A percentile compares a stretch with the other conserved stretches of the same genome.
phyloP scores from a whole-genome alignment of 164 flowering plant genomes.

The Brasenia schreberi region DNA sequence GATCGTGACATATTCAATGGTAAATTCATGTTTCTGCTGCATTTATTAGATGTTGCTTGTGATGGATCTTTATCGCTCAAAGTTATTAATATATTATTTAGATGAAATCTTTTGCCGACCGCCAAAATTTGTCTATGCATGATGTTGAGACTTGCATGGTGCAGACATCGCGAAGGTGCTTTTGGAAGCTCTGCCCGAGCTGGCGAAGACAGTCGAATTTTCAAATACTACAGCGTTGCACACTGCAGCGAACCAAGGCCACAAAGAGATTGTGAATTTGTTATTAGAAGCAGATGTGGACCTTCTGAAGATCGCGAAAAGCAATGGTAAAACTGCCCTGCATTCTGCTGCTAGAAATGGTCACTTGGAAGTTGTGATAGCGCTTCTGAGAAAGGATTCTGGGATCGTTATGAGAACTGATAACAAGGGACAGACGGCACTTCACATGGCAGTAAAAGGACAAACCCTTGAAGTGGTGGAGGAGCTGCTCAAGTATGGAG shows the following conservation, averaged over 20 bases:
- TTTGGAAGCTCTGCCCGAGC: conserved; percentile 53
- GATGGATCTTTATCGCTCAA: too few species aligned
- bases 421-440: conserved; percentile 93
- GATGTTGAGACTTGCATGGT: conserved; percentile 3
- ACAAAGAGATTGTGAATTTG: conserved; percentile 50
- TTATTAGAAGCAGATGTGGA: conserved; percentile 56
- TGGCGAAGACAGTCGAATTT: conserved; percentile 75
- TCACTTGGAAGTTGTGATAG: conserved; percentile 53
- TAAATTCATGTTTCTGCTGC: too few species aligned
- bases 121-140: not conserved
- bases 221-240: conserved; percentile 89
- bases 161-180: conserved; percentile 64
- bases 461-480: conserved; percentile 63
- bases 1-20: too few species aligned
- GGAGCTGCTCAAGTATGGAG: conserved; percentile 50
- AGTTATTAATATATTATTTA: too few species aligned
- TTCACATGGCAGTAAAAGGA: conserved; percentile 96
- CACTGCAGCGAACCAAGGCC: conserved; percentile 86
- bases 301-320: conserved; percentile 61
- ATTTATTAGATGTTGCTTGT: too few species aligned
- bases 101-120: too few species aligned
- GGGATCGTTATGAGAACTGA: conserved; percentile 45
- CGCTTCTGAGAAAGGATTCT: conserved; percentile 53
- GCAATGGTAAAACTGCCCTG: conserved; percentile 85
- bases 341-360: conserved; percentile 96